Evolutionary conservation across 208 protist genomes (phyloP), one percentile per base, ranked within the genome.

Genomic region (Leishmania tarentolae): DNA sequence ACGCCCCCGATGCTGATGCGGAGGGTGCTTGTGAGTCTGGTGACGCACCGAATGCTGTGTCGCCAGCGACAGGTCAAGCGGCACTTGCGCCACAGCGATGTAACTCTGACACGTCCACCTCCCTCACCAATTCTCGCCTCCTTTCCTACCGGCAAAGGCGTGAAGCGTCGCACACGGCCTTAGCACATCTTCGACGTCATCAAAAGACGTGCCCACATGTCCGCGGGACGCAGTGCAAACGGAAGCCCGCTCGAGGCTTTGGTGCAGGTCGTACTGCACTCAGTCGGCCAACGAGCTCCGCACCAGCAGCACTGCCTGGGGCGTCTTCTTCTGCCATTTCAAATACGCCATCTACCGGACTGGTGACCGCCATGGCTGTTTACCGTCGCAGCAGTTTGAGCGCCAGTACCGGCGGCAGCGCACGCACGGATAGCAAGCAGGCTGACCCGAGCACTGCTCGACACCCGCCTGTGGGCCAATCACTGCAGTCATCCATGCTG

Each of bases 351-450:
- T 56, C 72, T 44, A 72, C 59, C 3, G 63, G 44, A 11, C 63
- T 71, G 28, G 57, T 63, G 42, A 71, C 76, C 52, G 63, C 63
- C 31, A 72, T 79, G 63, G 31, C 44, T 37, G 76, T n/a, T 21
- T 46, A 42, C 44, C 63, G 61, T 21, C 63, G 28, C 42, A 9
- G 63, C 28, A 59, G 74, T 47, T n/a, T 42, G 42, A 47, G 31
- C 35, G 47, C 28, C 72, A 57, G 74, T 21, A 31, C 28, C 40
- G 21, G 72, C 24, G 19, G 72, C 50, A 21, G 42, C 47, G 13
- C n/a, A 2, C 31, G 31, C 52, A 28, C 72, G 13, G 47, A 42
- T 50, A 73, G 24, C 44, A 73, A 73, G 46, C 69, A 42, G 21
- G 66, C 5, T n/a, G 42, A n/a, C 24, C 4, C 42, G 11, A 47